These are phyloP conservation scores for Nothophaeocryptopus gaeumannii DNA, from an alignment of 2,329 filamentous ascomycete species.

Conservation along the genomic window DNA sequence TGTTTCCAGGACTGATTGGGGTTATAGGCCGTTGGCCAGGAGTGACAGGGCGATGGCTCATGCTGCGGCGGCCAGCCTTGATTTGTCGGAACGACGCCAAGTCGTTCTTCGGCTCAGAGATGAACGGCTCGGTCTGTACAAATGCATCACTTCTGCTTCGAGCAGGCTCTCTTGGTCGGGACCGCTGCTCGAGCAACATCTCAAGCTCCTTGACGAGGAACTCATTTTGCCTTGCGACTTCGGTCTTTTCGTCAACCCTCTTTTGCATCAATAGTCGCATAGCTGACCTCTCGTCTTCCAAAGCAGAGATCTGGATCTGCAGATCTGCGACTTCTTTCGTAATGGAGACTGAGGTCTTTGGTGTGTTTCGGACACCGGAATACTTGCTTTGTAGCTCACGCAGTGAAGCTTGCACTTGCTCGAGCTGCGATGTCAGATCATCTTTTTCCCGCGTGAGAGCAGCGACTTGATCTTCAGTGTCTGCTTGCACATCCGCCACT, in stretches of 20 bases:
- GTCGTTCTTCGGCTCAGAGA: constrained; percentile 18
- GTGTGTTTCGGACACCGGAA: constrained; percentile 8
- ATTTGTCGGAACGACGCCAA: constrained; percentile 12
- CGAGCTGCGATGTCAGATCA: constrained; percentile 21
- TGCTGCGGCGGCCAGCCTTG: constrained; percentile 12
- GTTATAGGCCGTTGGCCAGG: constrained; percentile 11
- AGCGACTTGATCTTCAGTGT: constrained; percentile 15
- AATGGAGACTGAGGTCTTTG: constrained; percentile 7
- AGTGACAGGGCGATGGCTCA: constrained; percentile 5
- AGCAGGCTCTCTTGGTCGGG: constrained; percentile 6
- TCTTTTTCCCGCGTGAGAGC: constrained; percentile 20
- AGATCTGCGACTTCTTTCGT: constrained; percentile 21
- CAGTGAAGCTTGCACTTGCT: constrained; percentile 17
- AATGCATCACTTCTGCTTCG: constrained; percentile 18
- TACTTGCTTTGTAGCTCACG: constrained; percentile 17
- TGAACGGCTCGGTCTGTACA: constrained; percentile 24
- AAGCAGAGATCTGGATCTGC: constrained; percentile 19
- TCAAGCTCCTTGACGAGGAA: constrained; percentile 31
- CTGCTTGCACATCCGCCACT: constrained; percentile 16
- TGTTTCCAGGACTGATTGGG: constrained; percentile 17
- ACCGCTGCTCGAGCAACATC: constrained; percentile 24
- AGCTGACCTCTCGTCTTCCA: constrained; percentile 26
- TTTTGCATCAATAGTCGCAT: constrained; percentile 23
- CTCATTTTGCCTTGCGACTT: constrained; percentile 29
- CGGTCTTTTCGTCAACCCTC: constrained; percentile 28